These are phyloP conservation scores for Babesia ovata DNA, from an alignment of 169 alveolate genomes.

Conservation along the genomic window DNA sequence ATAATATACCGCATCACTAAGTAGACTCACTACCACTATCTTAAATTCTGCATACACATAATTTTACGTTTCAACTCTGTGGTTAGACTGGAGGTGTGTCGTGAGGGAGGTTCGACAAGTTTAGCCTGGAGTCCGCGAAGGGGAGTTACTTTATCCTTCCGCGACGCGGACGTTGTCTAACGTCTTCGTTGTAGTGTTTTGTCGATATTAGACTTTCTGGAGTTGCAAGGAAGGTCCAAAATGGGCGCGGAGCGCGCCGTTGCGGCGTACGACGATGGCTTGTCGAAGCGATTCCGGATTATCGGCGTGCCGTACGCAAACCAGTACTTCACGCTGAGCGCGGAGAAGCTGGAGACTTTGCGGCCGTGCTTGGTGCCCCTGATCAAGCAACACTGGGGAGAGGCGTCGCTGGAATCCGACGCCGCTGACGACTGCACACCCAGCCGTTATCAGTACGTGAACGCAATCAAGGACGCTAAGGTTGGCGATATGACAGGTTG, in stretches of 20 bases:
- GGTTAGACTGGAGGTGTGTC: no score
- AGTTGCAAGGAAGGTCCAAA: neutral
- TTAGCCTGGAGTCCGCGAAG: neutral
- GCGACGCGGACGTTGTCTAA: neutral
- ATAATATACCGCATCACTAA: constrained; percentile 32
- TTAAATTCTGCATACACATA: neutral
- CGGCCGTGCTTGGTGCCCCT: constrained; percentile 35
- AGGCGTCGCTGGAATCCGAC: neutral
- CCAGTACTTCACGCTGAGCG: constrained; percentile 57
- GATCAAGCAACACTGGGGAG: constrained; percentile 45
- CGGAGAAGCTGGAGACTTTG: constrained; percentile 49
- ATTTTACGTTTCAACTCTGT: neutral
- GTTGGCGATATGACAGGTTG: constrained; percentile 1
- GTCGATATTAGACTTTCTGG: neutral
- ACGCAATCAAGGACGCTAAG: constrained; percentile 59
- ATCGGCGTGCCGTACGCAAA: constrained; percentile 52
- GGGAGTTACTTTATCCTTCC: neutral
- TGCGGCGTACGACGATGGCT: constrained; percentile 21
- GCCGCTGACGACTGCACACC: neutral
- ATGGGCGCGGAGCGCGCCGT: constrained; percentile 21
- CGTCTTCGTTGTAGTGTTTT: neutral
- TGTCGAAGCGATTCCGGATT: constrained; percentile 49
- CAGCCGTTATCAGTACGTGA: constrained; percentile 35
- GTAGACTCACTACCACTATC: neutral
- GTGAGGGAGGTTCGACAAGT: neutral